Base-by-base conservation (phyloP, 345 rosid genomes). In the Kernera saxatilis region DNA sequence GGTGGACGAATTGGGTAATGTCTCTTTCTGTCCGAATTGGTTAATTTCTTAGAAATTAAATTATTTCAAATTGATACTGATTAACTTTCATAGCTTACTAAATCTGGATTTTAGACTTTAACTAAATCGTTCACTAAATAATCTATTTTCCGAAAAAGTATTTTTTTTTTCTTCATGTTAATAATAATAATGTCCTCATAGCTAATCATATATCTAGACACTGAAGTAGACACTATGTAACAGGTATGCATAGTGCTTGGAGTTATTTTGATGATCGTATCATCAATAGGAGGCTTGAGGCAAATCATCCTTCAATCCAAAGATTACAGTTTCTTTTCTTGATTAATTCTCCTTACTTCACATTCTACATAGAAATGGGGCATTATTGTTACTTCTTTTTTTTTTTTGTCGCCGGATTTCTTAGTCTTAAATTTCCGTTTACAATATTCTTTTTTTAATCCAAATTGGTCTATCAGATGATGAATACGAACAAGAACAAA, bases 221-320 rank as follows among this genome's bases (percentile, higher is more conserved):
- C n/a, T n/a, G n/a, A n/a, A n/a, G n/a, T n/a, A n/a, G n/a, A n/a
- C n/a, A n/a, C n/a, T n/a, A 9, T 64, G 41, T 55, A 25, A 74
- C 93, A 93, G 98, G 77, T 81, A 26, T 91, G 98, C 84, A 93
- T 91, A 49, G 61, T 79, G 9, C 22, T 79, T 4, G 97, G 98
- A 14, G 21, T 93, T 6, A 1, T 63, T 8, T 67, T 93, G 79
- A 93, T 93, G 98, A 36, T 83, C 15, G 1, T 93, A 49, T 62
- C 97, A 32, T 86, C 97, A 0, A 82, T 93, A n/a, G 98, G 98
- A 73, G 97, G 92, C 15, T 56, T 93, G 69, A 80, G 96, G 73
- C 56, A 58, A 53, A 93, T 91, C 79, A 85, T 91, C 32, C 25
- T 85, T 39, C 25, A 82, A 21, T 86, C 96, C 72, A 86, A 87